phyloP scores from a whole-genome alignment of 139 green algal genomes.

The Coccomyxa sp. region DNA sequence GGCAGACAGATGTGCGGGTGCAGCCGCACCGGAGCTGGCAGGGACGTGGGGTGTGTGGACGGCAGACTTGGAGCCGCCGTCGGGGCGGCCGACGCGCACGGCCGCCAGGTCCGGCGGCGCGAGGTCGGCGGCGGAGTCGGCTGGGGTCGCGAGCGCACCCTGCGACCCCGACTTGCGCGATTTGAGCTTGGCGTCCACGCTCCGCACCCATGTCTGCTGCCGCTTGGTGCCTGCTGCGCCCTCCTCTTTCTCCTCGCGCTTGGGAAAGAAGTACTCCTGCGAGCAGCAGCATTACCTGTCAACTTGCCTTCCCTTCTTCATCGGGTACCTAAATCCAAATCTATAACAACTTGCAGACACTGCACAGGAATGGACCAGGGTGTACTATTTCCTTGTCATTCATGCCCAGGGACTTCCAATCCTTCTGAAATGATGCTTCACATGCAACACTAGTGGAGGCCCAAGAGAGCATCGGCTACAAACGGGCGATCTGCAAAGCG shows the following conservation, averaged over 20 bases:
- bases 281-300: neutral
- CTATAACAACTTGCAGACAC: neutral
- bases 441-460: no score
- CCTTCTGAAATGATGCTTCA: no score
- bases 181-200: neutral
- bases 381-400: neutral
- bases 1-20: no score
- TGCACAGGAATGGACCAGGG: neutral
- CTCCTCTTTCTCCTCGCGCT: conserved; percentile 19
- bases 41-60: neutral
- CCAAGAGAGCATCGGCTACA: no score
- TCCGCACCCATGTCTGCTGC: conserved; percentile 25
- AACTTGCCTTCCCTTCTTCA: neutral
- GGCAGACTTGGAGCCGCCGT: neutral
- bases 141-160: neutral
- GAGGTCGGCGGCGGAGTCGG: neutral
- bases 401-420: no score
- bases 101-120: neutral
- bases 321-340: neutral
- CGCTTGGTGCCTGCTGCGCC: conserved; percentile 16
- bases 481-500: no score
- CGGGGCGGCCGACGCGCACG: neutral
- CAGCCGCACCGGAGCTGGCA: no score
- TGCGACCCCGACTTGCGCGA: neutral
- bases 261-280: conserved; percentile 59